Base-by-base conservation (phyloP, 306 rosid genomes). In the Rubus idaeus region DNA sequence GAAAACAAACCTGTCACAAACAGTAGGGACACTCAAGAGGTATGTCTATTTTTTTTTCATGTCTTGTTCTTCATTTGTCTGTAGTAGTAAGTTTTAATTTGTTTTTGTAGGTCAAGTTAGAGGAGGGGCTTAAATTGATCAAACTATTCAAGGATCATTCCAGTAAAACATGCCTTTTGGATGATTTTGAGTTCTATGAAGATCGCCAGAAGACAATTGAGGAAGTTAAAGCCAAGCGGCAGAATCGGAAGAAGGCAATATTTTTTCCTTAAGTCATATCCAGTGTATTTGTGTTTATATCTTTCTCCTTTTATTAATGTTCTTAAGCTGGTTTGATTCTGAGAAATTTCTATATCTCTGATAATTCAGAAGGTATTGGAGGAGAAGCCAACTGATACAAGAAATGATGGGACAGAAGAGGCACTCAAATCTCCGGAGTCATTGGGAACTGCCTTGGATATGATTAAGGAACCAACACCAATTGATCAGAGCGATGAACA, bases 21-120 rank as follows among this genome's bases (percentile, higher is more conserved):
- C 76, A 95, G 99, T 64, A 81, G 97, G 85, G 99, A 95, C 77
- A 92, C 99, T 4, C 99, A 95, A 68, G 99, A 95, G 97, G 98
- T 94, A 85, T 70, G 62, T 45, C 39, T 16, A 56, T 37, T 61
- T 2, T 60, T 60, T 1, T 5, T 26, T n/a, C 7, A 16, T 45
- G 35, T 45, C 47, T 60, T 35, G 21, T 14, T 68, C 37, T 76
- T 21, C 8, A 50, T 21, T 56, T 79, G 56, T 86, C 10, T 60
- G 39, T 13, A 81, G 40, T 62, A 14, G n/a, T 9, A 2, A 5
- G 37, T 10, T 17, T 65, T 60, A 9, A 30, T 37, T 16, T 47
- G 46, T 60, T 35, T 73, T 6, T 82, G 65, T 51, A 93, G 98
- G 86, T 94, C 39, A 83, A 86, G 88, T 68, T 90, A 69, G 96